Percentiles rank a stretch among this genome's conserved stretches.
Conservation (phyloP, 2,329 filamentous ascomycete species). For the Ophiostoma piceae region DNA sequence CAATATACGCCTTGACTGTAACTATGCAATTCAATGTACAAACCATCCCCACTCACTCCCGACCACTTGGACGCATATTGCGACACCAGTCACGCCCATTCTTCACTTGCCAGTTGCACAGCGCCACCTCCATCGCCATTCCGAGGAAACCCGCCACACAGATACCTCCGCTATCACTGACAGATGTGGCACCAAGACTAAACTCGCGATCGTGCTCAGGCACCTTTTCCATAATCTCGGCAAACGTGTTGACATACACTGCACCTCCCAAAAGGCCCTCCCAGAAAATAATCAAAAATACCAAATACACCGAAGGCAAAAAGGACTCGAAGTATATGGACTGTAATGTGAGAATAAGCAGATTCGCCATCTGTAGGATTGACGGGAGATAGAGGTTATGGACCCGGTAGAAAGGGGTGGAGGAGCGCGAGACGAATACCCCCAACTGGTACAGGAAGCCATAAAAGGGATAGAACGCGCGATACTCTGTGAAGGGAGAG, state of each 20-base stretch:
- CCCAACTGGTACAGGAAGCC: conserved; percentile 91
- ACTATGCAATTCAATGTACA: background rate
- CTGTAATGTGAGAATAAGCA: conserved; percentile 67
- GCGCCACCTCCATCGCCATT: conserved; percentile 71
- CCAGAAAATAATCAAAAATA: conserved; percentile 86
- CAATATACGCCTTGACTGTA: background rate
- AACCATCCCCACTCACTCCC: background rate
- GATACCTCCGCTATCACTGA: conserved; percentile 87
- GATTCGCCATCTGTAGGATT: conserved; percentile 73
- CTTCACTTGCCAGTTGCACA: conserved; percentile 81
- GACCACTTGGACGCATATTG: conserved; percentile 42
- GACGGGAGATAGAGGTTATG: conserved; percentile 77
- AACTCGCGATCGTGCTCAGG: conserved; percentile 78
- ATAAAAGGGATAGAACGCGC: conserved; percentile 92
- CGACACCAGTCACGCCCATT: conserved; percentile 72
- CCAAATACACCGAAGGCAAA: conserved; percentile 77
- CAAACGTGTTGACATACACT: conserved; percentile 95
- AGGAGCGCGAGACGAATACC: conserved; percentile 90
- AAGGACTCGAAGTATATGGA: conserved; percentile 63
- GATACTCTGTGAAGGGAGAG: conserved; percentile 74
- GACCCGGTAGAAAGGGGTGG: conserved; percentile 78
- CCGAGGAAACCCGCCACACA: conserved; percentile 81
- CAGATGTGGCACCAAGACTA: conserved; percentile 80
- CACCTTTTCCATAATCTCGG: conserved; percentile 83
- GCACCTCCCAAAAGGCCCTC: conserved; percentile 85